Evolutionary conservation across 306 rosid genomes (phyloP).

Genomic region (Amphicarpaea edgeworthii): DNA sequence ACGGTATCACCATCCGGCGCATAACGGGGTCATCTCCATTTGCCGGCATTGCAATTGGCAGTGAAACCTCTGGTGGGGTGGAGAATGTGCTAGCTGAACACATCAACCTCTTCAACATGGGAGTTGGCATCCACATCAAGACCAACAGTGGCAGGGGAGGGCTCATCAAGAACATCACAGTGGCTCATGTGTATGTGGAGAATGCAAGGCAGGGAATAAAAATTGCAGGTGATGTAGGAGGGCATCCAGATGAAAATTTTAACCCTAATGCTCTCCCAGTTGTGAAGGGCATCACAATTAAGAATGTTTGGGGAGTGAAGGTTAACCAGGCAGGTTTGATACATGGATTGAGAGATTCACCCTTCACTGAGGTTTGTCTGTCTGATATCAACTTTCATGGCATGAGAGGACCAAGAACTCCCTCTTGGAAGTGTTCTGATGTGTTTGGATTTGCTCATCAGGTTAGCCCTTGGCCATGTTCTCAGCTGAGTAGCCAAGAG

Average conservation of each 20-base stretch:
- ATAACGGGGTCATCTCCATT: slow-evolving; percentile 83
- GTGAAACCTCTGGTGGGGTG: slow-evolving; percentile 98
- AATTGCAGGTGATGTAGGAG: slow-evolving; percentile 88
- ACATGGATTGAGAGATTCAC: slow-evolving; percentile 68
- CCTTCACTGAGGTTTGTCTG: slow-evolving; percentile 86
- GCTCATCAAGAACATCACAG: slow-evolving; percentile 67
- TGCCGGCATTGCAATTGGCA: slow-evolving; percentile 82
- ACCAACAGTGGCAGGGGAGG: slow-evolving; percentile 92
- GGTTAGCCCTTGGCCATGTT: slow-evolving; percentile 85
- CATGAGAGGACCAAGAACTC: slow-evolving; percentile 44
- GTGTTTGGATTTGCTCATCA: slow-evolving; percentile 66
- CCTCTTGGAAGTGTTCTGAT: slow-evolving; percentile 87
- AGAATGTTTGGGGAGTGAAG: slow-evolving; percentile 76
- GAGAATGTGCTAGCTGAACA: slow-evolving; percentile 81
- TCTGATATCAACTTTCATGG: slow-evolving; percentile 72
- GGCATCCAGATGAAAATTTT: slow-evolving; percentile 75
- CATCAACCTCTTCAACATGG: slow-evolving; percentile 76
- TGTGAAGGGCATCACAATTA: slow-evolving; percentile 72
- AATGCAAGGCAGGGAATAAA: slow-evolving; percentile 73
- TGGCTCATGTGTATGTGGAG: slow-evolving; percentile 70
- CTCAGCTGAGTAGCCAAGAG: slow-evolving; percentile 54
- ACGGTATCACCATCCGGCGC: slow-evolving; percentile 77
- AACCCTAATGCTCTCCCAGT: slow-evolving; percentile 82
- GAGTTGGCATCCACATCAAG: slow-evolving; percentile 88
- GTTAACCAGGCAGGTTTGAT: slow-evolving; percentile 83